These are phyloP conservation scores for Bjerkandera adusta DNA, from an alignment of 1,284 basidiomycete genomes.

Conservation along the genomic window DNA sequence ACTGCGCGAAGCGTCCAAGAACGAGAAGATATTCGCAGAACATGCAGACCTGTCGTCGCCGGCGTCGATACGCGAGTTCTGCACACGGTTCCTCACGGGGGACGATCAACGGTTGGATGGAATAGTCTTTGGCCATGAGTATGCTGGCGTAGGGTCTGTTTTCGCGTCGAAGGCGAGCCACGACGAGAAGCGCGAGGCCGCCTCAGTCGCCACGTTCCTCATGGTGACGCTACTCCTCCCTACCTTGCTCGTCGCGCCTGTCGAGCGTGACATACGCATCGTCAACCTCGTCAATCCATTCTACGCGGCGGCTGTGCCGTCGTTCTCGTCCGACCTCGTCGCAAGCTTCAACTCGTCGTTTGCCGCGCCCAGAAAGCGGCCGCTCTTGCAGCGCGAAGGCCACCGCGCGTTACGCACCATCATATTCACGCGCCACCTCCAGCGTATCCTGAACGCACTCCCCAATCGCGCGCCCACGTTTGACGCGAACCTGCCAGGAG, in stretches of 20 bases:
- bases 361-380: constrained; percentile 17
- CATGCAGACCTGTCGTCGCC: constrained; percentile 67
- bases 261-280: constrained; percentile 82
- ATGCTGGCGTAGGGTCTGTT: constrained; percentile 57
- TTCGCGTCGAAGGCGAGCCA: constrained; percentile 27
- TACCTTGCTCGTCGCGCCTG: constrained; percentile 71
- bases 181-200: constrained; percentile 40
- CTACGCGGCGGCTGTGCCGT: constrained; percentile 70
- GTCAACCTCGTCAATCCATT: constrained; percentile 82
- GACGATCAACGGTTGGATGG: constrained; percentile 69
- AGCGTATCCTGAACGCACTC: constrained; percentile 75
- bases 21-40: constrained; percentile 73
- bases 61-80: constrained; percentile 63
- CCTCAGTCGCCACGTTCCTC: constrained; percentile 72
- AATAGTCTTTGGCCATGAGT: constrained; percentile 72
- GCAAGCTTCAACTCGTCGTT: constrained; percentile 20
- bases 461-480: constrained; percentile 57
- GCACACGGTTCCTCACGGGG: constrained; percentile 59
- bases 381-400: constrained; percentile 59
- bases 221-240: constrained; percentile 78
- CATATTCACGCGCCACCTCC: constrained; percentile 69
- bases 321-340: constrained; percentile 34
- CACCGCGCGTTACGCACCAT: constrained; percentile 60
- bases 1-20: constrained; percentile 63
- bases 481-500: constrained; percentile 42